Base-by-base conservation (phyloP, 2,329 filamentous ascomycete species). In the Epichloe bromicola region DNA sequence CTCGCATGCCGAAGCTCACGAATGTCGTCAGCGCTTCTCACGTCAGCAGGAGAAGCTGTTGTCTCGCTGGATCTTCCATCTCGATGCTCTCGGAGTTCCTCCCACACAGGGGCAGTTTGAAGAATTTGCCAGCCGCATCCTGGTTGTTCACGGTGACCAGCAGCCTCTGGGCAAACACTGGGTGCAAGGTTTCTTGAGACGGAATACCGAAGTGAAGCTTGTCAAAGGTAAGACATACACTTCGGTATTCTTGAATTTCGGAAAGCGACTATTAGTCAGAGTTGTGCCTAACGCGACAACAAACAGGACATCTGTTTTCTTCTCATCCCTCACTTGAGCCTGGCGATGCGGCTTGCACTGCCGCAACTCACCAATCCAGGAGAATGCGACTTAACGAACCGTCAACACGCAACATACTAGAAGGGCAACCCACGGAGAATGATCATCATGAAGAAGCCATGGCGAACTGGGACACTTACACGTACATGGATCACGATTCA, bases 131-230 rank as follows among this genome's bases (percentile, higher is more conserved):
- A 50, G 50, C 39, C 53, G 47, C 43, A 50, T 54, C 34, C 48
- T 54, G 50, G 53, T 54, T 14, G 39, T 50, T 20, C 50, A 54
- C 33, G 53, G 53, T 14, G 50, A 54, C 33, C 46, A 40, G 8
- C 53, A 54, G 47, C 53, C 50, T 30, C 46, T 54, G 10, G 53
- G 53, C 39, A 54, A 54, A 41, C 53, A 54, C 38, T 54, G 53
- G 53, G 50, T 54, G 2, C 53, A 54, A 48, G 53, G 53, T 26
- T 54, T 54, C 40, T 42, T 54, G 17, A 52, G 53, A 49, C 43
- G 53, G 48, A 54, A 54, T 38, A 30, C 47, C 26, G 50, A 52
- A 11, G 53, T 54, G 34, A 54, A 52, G 38, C 44, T 52, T 19
- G 47, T 52, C 26, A 54, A 54, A 54, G 53, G 53, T 54, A 42